Percentiles rank a stretch among this genome's conserved stretches.
Conservation (phyloP, 2,329 filamentous ascomycete genomes). For the Hysterium pulicare region DNA sequence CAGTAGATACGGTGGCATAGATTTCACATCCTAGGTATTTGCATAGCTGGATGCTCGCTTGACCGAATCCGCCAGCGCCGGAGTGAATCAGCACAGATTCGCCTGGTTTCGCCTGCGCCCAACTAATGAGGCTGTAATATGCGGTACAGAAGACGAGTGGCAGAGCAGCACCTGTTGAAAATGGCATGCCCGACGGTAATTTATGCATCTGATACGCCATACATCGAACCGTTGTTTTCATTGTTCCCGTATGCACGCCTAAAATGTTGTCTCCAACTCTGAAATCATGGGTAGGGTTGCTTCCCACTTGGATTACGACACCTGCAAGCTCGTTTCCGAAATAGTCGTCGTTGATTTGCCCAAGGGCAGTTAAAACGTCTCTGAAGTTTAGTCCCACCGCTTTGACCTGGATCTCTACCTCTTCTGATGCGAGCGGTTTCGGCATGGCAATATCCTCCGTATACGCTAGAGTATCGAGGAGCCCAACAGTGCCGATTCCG, state of each 20-base stretch:
- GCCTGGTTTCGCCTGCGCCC: slow-evolving; percentile 16
- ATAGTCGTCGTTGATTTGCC: slow-evolving; percentile 20
- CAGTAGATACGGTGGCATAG: slow-evolving; percentile 11
- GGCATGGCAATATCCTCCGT: background rate
- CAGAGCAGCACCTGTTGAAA: slow-evolving; percentile 4
- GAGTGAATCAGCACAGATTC: slow-evolving; percentile 20
- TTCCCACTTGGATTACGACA: background rate
- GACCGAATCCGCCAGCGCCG: slow-evolving; percentile 14
- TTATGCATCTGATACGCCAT: background rate
- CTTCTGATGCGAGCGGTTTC: slow-evolving; percentile 3
- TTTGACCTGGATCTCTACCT: slow-evolving; percentile 6
- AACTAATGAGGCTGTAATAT: slow-evolving; percentile 13
- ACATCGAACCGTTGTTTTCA: background rate
- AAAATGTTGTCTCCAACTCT: background rate
- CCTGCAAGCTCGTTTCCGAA: slow-evolving; percentile 10
- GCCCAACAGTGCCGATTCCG: slow-evolving; percentile 1
- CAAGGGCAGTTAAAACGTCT: slow-evolving; percentile 18
- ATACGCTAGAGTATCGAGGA: slow-evolving; percentile 9
- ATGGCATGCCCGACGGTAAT: slow-evolving; percentile 5
- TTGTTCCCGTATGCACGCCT: background rate
- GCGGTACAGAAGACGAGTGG: slow-evolving; percentile 4
- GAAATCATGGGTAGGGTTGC: background rate
- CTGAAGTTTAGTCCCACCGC: slow-evolving; percentile 14
- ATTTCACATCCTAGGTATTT: slow-evolving; percentile 7
- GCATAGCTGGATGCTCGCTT: slow-evolving; percentile 10